Evolutionary conservation across 2,329 filamentous ascomycete species (phyloP), one percentile per base, ranked within the genome.

Genomic region (Aspergillus texensis): DNA sequence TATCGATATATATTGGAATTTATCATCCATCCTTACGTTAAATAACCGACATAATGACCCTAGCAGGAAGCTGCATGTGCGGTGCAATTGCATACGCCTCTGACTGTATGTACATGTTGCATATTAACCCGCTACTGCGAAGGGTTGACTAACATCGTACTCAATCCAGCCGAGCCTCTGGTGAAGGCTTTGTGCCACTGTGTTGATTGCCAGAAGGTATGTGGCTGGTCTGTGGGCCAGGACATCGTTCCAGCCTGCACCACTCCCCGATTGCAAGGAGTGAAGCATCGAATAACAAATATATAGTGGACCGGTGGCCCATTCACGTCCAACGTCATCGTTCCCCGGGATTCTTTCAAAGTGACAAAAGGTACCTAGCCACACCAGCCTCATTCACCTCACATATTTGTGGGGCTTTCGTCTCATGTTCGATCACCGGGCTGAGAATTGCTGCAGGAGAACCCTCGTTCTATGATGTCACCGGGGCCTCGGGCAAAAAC

Each of bases 311-410:
- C 83, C 10, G 84, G 85, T 45, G 77, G 82, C n/a, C 80, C 84
- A 16, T 87, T 81, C 70, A 86, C 85, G 36, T 82, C 84, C 69
- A 87, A 87, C 70, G 79, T 80, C 11, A 77, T 86, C 3, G 80
- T 87, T 3, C 78, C 83, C 4, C 79, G 81, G 19, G 71, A 71
- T 10, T 72, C 73, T 30, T 85, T 87, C 74, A 78, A 78, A 36
- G 76, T 86, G 28, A 84, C 80, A 56, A 82, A 84, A 69, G 84
- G 82, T 81, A 53, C 16, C 39, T 41, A 41, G 2, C 1, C 1
- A n/a, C 19, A 6, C 16, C 16, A 41, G 19, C 39, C 6, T 9
- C 6, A 1, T 50, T n/a, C 19, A 8, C 5, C 45, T 28, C 24
- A 36, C 46, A 67, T 11, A 16, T 6, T 28, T 66, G 41, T 12